phyloP scores from a whole-genome alignment of 164 flowering plant species.

The Paratinospora sagittata region DNA sequence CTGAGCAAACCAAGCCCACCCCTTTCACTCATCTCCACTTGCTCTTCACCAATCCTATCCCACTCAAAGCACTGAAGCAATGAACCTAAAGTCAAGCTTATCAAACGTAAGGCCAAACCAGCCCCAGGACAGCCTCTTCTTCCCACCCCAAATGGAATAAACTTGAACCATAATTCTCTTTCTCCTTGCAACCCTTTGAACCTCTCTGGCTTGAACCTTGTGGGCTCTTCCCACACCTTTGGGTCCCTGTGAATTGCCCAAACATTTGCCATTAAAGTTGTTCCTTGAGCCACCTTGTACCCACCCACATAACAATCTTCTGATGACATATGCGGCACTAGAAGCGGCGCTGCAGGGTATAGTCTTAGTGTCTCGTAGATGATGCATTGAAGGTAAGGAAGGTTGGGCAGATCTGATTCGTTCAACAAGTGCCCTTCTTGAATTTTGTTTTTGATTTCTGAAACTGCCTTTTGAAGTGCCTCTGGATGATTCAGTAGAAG shows the following conservation, averaged over 20 bases:
- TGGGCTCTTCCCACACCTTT: not conserved
- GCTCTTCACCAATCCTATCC: not conserved
- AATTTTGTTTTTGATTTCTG: not conserved
- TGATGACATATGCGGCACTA: not conserved
- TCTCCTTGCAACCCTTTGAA: not conserved
- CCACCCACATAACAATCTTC: not conserved
- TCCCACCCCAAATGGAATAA: not conserved
- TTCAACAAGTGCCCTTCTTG: not conserved
- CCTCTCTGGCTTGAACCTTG: not conserved
- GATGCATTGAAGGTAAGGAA: not conserved
- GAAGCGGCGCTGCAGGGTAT: not conserved
- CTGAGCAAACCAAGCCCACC: not conserved
- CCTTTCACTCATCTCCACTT: not conserved
- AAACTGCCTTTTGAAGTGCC: not conserved
- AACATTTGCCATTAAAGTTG: no score
- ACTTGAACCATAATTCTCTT: not conserved
- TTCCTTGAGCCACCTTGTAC: not conserved
- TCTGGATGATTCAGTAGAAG: constrained; percentile 5
- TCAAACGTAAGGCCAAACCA: not conserved
- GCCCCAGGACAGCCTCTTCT: not conserved
- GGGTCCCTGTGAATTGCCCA: not conserved
- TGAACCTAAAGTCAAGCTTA: not conserved
- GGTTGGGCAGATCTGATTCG: not conserved
- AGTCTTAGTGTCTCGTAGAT: not conserved
- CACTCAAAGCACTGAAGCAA: not conserved